These are phyloP conservation scores for Rhynchospora breviuscula DNA, from an alignment of 176 grass and related monocot genomes.

Conservation along the genomic window DNA sequence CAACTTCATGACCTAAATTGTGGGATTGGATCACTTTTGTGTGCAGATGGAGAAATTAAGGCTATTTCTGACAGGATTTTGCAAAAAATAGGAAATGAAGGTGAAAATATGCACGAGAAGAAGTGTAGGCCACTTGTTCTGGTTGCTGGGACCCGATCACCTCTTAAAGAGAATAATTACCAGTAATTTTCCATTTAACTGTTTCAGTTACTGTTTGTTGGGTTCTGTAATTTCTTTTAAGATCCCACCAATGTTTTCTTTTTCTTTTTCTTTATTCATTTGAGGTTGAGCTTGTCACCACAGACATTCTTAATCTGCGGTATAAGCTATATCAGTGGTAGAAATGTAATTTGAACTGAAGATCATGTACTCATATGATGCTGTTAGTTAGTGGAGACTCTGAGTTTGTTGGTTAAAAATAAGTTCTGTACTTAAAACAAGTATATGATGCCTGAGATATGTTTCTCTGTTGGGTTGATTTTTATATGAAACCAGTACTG, in stretches of 20 bases:
- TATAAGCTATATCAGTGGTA: neutral
- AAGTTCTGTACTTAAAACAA: too few species aligned
- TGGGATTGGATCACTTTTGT: conserved; percentile 13
- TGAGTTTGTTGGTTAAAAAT: too few species aligned
- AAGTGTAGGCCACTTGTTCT: conserved; percentile 1
- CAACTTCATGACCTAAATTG: conserved; percentile 18
- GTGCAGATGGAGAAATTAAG: conserved; percentile 20
- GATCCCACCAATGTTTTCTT: too few species aligned
- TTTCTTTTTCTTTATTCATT: neutral
- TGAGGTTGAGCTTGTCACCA: neutral
- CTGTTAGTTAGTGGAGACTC: too few species aligned
- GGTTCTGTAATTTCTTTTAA: neutral
- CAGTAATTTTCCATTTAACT: neutral
- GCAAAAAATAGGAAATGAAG: conserved; percentile 20
- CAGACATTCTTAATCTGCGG: neutral
- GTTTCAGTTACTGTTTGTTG: neutral
- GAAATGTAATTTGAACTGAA: neutral
- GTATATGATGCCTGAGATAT: too few species aligned
- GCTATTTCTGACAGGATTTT: neutral
- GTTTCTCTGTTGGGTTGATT: too few species aligned
- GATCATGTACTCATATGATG: neutral
- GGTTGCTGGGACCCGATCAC: neutral
- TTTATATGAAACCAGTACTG: too few species aligned
- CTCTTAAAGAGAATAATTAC: conserved; percentile 24
- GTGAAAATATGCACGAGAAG: neutral